Percentiles rank a stretch among this genome's conserved stretches.
Evolutionary conservation across 106 monocot species (phyloP).

Genomic region (Dendrobium officinale): DNA sequence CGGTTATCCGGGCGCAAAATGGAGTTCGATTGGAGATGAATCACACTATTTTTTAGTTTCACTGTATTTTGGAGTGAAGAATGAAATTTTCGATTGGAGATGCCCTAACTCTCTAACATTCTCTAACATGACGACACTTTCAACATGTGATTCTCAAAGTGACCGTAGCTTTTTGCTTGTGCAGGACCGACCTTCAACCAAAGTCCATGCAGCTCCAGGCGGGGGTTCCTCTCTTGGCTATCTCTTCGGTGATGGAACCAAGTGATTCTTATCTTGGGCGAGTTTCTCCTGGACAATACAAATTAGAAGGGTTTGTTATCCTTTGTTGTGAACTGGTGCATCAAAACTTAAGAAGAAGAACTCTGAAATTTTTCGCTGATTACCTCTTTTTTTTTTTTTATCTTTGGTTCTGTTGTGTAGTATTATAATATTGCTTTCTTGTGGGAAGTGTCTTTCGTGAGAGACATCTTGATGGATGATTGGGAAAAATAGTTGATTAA

Average conservation of each 20-base stretch:
- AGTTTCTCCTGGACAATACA: not conserved
- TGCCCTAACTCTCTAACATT: too few relatives aligned
- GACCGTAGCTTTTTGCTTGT: not conserved
- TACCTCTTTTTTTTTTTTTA: too few relatives aligned
- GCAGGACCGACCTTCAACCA: slow-evolving; percentile 87
- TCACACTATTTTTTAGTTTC: too few relatives aligned
- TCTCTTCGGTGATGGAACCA: slow-evolving; percentile 53
- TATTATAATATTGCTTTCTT: not conserved
- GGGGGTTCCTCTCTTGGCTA: slow-evolving; percentile 88
- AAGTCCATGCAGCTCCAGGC: slow-evolving; percentile 86
- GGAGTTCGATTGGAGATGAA: too few relatives aligned
- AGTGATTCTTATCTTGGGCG: slow-evolving; percentile 8
- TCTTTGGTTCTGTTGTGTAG: too few relatives aligned
- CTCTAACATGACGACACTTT: too few relatives aligned
- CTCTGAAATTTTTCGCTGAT: not conserved
- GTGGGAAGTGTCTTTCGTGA: not conserved
- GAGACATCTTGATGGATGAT: not conserved
- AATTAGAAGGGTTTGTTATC: not conserved
- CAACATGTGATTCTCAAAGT: too few relatives aligned
- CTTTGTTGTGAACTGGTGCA: not conserved
- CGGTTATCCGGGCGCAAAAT: too few relatives aligned
- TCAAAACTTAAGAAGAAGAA: not conserved
- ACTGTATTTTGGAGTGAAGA: too few relatives aligned
- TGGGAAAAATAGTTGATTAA: not conserved
- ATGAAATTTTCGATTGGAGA: too few relatives aligned